A percentile compares a stretch with the other conserved stretches of the same genome.
These are phyloP conservation scores for Aspergillus fischeri DNA, from an alignment of 2,329 filamentous ascomycete species.

Conservation along the genomic window DNA sequence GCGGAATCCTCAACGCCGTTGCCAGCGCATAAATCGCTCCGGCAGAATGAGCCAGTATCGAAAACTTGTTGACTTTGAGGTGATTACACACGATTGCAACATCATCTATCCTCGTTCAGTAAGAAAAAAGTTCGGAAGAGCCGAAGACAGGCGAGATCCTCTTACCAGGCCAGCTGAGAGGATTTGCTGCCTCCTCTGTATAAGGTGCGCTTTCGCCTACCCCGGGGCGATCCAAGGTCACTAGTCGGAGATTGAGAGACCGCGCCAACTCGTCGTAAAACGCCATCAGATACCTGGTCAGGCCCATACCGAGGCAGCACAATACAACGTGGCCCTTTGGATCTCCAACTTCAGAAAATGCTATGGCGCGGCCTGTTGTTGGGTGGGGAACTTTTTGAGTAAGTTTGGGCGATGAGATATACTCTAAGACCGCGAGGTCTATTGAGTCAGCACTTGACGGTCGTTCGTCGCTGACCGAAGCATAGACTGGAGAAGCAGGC, in stretches of 20 bases:
- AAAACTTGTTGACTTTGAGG: conserved; percentile 92
- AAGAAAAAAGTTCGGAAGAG: neutral
- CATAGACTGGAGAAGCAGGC: conserved; percentile 37
- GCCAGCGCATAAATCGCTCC: conserved; percentile 97
- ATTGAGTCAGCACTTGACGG: conserved; percentile 79
- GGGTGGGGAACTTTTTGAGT: conserved; percentile 86
- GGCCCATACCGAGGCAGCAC: conserved; percentile 94
- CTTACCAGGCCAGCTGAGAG: conserved; percentile 89
- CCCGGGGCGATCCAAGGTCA: conserved; percentile 90
- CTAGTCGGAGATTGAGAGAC: conserved; percentile 81
- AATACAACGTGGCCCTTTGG: conserved; percentile 87
- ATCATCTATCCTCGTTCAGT: conserved; percentile 53
- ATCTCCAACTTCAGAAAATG: conserved; percentile 95
- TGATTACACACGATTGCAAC: conserved; percentile 90
- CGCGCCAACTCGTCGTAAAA: conserved; percentile 95
- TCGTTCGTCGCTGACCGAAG: conserved; percentile 61
- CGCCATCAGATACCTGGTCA: conserved; percentile 91
- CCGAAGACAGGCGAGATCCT: conserved; percentile 9
- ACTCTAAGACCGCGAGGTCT: conserved; percentile 80
- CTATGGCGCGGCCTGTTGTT: conserved; percentile 80
- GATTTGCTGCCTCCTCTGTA: conserved; percentile 74
- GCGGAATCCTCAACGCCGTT: conserved; percentile 90
- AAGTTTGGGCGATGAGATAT: conserved; percentile 75
- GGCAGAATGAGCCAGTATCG: conserved; percentile 90
- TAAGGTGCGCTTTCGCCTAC: conserved; percentile 89